Conservation (phyloP, 2,329 filamentous ascomycete genomes). For the Pseudocercospora vitis region DNA sequence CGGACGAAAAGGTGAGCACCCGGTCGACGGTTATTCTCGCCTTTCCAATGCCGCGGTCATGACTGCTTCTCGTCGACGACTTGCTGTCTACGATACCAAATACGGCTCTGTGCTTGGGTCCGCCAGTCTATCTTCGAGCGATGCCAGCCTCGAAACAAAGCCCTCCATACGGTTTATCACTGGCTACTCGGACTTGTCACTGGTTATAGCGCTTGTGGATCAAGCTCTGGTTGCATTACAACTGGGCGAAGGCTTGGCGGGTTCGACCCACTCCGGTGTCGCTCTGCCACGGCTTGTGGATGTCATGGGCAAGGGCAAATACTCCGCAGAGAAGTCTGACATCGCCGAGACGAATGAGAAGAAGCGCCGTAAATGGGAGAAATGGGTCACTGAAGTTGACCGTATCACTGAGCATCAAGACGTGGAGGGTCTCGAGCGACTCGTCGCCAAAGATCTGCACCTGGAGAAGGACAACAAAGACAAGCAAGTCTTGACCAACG, state of each 20-base stretch:
- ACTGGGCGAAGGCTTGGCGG: constrained; percentile 35
- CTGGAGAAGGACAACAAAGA: constrained; percentile 13
- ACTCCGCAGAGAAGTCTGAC: constrained; percentile 10
- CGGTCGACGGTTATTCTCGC: constrained; percentile 62
- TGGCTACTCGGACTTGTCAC: constrained; percentile 66
- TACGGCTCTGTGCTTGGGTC: constrained; percentile 56
- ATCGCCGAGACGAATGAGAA: constrained; percentile 19
- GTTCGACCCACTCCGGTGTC: constrained; percentile 41
- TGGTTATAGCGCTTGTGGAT: constrained; percentile 65
- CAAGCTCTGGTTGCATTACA: constrained; percentile 68
- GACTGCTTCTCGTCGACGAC: constrained; percentile 56
- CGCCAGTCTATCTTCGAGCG: constrained; percentile 34
- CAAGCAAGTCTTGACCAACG: constrained; percentile 10
- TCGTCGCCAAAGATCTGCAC: constrained; percentile 32
- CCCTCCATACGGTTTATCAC: constrained; percentile 31
- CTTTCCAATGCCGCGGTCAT: constrained; percentile 67
- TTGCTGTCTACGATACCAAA: constrained; percentile 68
- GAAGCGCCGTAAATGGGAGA: constrained; percentile 27
- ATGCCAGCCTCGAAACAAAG: not conserved
- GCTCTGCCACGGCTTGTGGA: constrained; percentile 65
- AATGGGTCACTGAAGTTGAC: constrained; percentile 34
- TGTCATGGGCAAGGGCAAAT: constrained; percentile 66
- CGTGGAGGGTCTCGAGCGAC: constrained; percentile 31
- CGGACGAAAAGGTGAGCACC: constrained; percentile 45
- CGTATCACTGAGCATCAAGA: constrained; percentile 26